Percentiles rank a stretch among this genome's conserved stretches.
Conservation (phyloP, 805 yeast genomes). For the Wickerhamiella azymoides region DNA sequence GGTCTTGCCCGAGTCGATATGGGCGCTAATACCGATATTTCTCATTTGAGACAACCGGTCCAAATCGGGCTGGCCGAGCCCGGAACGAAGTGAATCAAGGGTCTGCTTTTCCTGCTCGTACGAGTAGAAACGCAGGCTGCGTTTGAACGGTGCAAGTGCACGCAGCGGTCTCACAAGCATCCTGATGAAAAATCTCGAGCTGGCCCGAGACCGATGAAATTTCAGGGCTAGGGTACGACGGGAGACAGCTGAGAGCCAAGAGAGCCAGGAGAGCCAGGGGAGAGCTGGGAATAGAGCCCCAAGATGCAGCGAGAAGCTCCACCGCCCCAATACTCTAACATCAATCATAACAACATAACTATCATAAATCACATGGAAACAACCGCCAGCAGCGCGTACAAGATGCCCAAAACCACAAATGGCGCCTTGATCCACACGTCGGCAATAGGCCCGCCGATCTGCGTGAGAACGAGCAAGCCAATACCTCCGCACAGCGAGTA, state of each 20-base stretch:
- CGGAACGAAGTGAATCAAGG: constrained; percentile 20
- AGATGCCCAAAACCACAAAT: constrained; percentile 37
- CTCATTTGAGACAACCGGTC: constrained; percentile 48
- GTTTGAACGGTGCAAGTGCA: constrained; percentile 3
- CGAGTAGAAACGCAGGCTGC: background rate
- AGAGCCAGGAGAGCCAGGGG: no score
- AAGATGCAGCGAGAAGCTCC: no score
- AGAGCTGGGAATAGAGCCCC: no score
- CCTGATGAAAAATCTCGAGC: constrained; percentile 2
- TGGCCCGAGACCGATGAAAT: background rate
- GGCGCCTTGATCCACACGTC: constrained; percentile 48
- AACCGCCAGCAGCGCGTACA: constrained; percentile 22
- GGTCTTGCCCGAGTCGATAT: constrained; percentile 95
- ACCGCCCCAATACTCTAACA: no score
- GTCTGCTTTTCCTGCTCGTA: constrained; percentile 23
- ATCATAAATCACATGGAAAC: constrained; percentile 1
- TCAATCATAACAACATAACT: background rate
- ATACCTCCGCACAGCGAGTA: constrained; percentile 55
- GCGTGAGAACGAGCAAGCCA: constrained; percentile 47
- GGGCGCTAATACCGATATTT: constrained; percentile 96
- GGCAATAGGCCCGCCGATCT: constrained; percentile 47
- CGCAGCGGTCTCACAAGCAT: constrained; percentile 5
- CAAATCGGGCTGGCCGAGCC: constrained; percentile 24
- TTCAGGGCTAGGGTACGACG: background rate
- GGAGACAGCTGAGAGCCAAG: no score